Conservation (phyloP, 2,329 filamentous ascomycete genomes). For the Colletotrichum graminicola region DNA sequence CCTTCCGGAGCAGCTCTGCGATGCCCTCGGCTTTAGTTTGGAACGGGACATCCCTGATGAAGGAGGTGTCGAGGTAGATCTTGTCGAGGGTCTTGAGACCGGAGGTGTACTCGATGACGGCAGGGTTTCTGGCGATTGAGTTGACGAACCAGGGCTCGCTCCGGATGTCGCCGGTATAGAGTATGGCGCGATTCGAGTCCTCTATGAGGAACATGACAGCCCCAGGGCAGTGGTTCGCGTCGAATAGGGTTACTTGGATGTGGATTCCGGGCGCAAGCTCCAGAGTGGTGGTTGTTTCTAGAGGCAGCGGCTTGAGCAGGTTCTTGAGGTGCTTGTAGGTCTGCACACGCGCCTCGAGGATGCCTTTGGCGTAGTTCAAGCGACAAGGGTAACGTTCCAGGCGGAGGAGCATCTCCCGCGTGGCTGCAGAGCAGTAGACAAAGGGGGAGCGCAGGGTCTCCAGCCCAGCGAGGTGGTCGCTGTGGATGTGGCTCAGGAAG, state of each 20-base stretch:
- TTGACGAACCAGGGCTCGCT: constrained; percentile 90
- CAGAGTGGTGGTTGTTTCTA: constrained; percentile 82
- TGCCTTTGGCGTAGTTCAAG: constrained; percentile 82
- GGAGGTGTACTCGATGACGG: constrained; percentile 78
- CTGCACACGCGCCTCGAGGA: constrained; percentile 79
- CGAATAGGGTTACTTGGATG: constrained; percentile 86
- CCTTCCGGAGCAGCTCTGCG: constrained; percentile 76
- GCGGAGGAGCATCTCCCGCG: constrained; percentile 81
- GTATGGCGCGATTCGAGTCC: constrained; percentile 74
- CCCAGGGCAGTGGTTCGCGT: constrained; percentile 93
- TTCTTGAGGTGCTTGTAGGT: constrained; percentile 82
- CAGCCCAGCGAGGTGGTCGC: constrained; percentile 86
- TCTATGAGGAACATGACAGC: constrained; percentile 95
- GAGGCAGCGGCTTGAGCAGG: constrained; percentile 83
- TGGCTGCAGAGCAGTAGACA: constrained; percentile 90
- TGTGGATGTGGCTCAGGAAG: constrained; percentile 94
- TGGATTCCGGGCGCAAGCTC: constrained; percentile 76
- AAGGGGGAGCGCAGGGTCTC: constrained; percentile 83
- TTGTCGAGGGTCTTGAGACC: constrained; percentile 78
- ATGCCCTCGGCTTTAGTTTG: constrained; percentile 80
- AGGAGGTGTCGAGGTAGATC: constrained; percentile 92
- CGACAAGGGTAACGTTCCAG: constrained; percentile 84
- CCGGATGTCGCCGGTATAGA: constrained; percentile 92
- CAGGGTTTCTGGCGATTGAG: constrained; percentile 76
- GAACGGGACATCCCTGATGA: constrained; percentile 62